Evolutionary conservation across 164 flowering plant species (phyloP), one percentile per base, ranked within the genome.

Genomic region (Saururus chinensis): DNA sequence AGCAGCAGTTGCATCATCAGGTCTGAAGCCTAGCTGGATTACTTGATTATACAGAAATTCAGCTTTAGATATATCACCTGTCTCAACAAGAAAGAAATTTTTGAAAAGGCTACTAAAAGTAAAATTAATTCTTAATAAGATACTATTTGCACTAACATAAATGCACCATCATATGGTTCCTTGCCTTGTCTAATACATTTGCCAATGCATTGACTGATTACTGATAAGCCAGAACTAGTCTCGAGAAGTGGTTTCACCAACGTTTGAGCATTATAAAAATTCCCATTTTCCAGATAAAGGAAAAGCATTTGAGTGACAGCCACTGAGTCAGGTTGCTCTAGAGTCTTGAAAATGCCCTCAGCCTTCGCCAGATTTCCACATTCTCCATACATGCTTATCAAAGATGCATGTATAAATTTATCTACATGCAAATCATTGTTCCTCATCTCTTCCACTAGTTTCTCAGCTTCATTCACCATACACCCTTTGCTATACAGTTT

Each of bases 401-500:
- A 64, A 71, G 79, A 70, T 60, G 92, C 79, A 60, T 65, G 81
- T 49, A 76, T 45, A 60, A 79, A 85, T 22, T 71, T 69, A 57
- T 74, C 68, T 52, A 63, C 66, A 60, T 71, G 60, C 8, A 55
- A 67, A 22, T 60, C 68, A 57, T 59, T 66, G 48, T 56, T 58
- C 58, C 65, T 55, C 76, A 84, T 75, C 63, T 83, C 81, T 73
- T 81, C 74, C 30, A 79, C 68, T 65, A 88, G 76, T 66, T 75
- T 68, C 66, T 82, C 79, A 7, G 76, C 84, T 30, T 84, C 91
- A 26, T 26, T 73, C 26, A 76, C 48, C 96, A 89, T 80, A 40
- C 95, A 86, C 58, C 77, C 82, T 69, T 76, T 80, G 77, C 86
- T 79, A 69, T 81, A 88, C 11, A 87, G 60, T 60, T 72, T 75